phyloP scores from a whole-genome alignment of 2,329 filamentous ascomycete genomes.

The Aureobasidium pullulans region DNA sequence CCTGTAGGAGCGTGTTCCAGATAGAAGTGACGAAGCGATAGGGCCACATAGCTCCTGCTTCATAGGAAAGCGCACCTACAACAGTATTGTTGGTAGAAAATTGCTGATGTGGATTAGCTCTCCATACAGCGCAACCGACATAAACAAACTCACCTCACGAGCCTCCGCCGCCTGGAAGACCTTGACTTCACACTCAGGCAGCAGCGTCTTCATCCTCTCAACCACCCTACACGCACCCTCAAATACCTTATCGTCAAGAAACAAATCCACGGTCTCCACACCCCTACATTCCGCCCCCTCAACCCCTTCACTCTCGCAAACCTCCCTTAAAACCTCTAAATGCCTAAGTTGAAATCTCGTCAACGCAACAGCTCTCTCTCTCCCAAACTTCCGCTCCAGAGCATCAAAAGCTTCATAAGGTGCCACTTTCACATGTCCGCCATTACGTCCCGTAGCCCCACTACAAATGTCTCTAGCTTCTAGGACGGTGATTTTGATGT shows the following conservation, averaged over 20 bases:
- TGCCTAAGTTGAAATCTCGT: neutral
- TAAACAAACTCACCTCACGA: too few relatives aligned
- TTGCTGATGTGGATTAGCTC: neutral
- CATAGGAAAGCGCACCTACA: neutral
- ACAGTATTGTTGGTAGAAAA: neutral
- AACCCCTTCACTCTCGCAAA: neutral
- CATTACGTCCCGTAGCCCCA: constrained; percentile 40
- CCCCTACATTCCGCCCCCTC: neutral
- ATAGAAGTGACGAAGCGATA: neutral
- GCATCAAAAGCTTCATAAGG: neutral
- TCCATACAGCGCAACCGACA: too few relatives aligned
- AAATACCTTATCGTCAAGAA: neutral
- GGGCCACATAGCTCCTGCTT: neutral
- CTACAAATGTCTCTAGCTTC: constrained; percentile 36
- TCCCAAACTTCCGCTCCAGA: neutral
- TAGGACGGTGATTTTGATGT: constrained; percentile 31
- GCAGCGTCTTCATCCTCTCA: neutral
- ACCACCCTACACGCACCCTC: neutral
- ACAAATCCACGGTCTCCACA: neutral
- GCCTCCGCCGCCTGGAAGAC: neutral
- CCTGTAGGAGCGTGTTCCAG: neutral
- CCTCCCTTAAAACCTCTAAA: neutral
- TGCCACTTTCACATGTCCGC: constrained; percentile 34
- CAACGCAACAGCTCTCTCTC: neutral
- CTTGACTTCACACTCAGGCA: neutral